Conservation (phyloP, 2,329 filamentous ascomycete genomes). For the Helminthosporium solani region DNA sequence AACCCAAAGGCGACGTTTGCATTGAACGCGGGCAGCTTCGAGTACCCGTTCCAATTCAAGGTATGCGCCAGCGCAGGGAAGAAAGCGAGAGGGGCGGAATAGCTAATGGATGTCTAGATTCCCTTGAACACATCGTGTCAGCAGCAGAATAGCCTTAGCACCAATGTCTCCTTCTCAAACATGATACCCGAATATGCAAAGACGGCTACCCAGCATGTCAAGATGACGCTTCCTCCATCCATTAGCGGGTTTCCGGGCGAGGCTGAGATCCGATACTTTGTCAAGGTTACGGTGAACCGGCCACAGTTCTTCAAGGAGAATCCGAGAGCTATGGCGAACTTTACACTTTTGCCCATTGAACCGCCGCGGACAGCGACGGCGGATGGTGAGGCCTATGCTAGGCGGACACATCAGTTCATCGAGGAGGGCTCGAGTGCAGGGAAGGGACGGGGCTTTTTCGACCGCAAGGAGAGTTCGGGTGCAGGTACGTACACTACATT, state of each 20-base stretch:
- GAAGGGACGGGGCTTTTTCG: conserved; percentile 64
- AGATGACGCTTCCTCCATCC: conserved; percentile 83
- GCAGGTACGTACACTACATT: no score
- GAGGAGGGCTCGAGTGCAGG: conserved; percentile 37
- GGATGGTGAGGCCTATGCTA: conserved; percentile 79
- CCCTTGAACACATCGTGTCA: conserved; percentile 71
- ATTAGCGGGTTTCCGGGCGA: conserved; percentile 82
- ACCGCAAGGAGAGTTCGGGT: conserved; percentile 32
- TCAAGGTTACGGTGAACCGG: conserved; percentile 93
- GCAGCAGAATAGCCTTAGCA: conserved; percentile 38
- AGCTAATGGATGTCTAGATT: conserved; percentile 33
- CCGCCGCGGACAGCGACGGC: conserved; percentile 69
- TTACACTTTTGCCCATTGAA: conserved; percentile 92
- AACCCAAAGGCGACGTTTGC: conserved; percentile 54
- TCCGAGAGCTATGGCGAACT: conserved; percentile 59
- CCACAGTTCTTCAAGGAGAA: conserved; percentile 90
- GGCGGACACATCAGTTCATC: conserved; percentile 65
- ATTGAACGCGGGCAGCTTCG: conserved; percentile 68
- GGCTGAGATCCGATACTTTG: conserved; percentile 89
- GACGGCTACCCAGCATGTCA: conserved; percentile 65
- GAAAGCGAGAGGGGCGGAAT: background rate
- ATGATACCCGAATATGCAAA: conserved; percentile 48
- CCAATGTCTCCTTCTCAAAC: conserved; percentile 47
- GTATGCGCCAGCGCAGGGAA: conserved; percentile 47
- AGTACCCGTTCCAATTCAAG: conserved; percentile 78